phyloP scores from a whole-genome alignment of 345 rosid species.

The Balakata baccata region DNA sequence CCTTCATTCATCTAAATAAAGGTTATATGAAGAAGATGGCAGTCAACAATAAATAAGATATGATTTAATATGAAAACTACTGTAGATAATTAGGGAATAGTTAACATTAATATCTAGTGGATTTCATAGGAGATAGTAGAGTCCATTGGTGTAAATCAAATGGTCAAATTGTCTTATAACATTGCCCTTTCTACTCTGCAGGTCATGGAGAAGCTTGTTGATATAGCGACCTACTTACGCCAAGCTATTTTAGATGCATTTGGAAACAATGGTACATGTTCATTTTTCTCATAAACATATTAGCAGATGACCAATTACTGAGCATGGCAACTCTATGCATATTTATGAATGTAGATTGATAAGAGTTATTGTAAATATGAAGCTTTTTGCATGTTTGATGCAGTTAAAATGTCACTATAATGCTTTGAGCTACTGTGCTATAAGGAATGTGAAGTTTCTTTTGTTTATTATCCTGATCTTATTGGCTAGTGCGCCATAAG shows the following conservation, averaged over 20 bases:
- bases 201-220: constrained; percentile 74
- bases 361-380: neutral
- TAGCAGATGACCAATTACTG: neutral
- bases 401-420: too few relatives aligned
- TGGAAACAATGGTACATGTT: constrained; percentile 56
- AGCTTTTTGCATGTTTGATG: neutral
- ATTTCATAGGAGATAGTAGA: neutral
- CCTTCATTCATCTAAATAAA: neutral
- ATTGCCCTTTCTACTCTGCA: constrained; percentile 21
- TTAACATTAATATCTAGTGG: neutral
- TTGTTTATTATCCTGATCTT: neutral
- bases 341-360: neutral
- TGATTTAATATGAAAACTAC: neutral
- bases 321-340: neutral
- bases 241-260: constrained; percentile 63
- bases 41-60: neutral
- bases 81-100: neutral
- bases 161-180: neutral
- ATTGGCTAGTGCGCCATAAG: neutral
- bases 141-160: neutral
- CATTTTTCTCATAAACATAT: neutral
- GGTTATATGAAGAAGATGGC: neutral
- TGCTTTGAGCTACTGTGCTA: too few relatives aligned
- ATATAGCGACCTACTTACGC: constrained; percentile 56
- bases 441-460: neutral